phyloP scores from a whole-genome alignment of 768 basidiomycete genomes.

The Russula emetica region DNA sequence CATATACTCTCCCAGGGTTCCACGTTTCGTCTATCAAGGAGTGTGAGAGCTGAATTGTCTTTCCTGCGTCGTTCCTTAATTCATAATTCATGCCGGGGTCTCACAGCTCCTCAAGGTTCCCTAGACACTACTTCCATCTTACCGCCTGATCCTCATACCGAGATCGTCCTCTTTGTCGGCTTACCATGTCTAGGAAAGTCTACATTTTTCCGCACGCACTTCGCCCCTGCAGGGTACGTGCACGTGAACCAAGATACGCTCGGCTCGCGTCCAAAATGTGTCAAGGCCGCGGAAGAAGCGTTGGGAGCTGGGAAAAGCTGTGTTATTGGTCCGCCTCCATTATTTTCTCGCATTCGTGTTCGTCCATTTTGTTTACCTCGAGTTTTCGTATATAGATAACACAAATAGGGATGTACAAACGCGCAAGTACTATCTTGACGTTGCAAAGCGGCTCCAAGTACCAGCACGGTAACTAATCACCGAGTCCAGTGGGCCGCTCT shows the following conservation, averaged over 20 bases:
- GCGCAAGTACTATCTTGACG: conserved; percentile 63
- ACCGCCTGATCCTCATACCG: conserved; percentile 29
- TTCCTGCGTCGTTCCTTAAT: neutral
- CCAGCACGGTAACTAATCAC: conserved; percentile 48
- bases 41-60: conserved; percentile 22
- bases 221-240: conserved; percentile 60
- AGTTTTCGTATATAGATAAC: conserved; percentile 56
- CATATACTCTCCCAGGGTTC: conserved; percentile 63
- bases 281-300: conserved; percentile 56
- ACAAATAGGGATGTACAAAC: conserved; percentile 78
- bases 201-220: conserved; percentile 68
- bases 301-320: conserved; percentile 57
- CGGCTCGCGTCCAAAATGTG: conserved; percentile 68
- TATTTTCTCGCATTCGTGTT: neutral
- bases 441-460: conserved; percentile 54
- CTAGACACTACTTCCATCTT: conserved; percentile 36
- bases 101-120: conserved; percentile 43
- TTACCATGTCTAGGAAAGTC: conserved; percentile 74
- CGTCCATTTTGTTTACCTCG: neutral
- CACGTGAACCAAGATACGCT: conserved; percentile 88
- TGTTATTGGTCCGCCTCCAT: conserved; percentile 58
- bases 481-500: neutral
- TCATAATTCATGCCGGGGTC: conserved; percentile 43
- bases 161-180: conserved; percentile 61
- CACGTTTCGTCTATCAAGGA: conserved; percentile 45